Percentiles rank a stretch among this genome's conserved stretches.
phyloP scores from a whole-genome alignment of 805 yeast species.

The Schwanniomyces yamadae region DNA sequence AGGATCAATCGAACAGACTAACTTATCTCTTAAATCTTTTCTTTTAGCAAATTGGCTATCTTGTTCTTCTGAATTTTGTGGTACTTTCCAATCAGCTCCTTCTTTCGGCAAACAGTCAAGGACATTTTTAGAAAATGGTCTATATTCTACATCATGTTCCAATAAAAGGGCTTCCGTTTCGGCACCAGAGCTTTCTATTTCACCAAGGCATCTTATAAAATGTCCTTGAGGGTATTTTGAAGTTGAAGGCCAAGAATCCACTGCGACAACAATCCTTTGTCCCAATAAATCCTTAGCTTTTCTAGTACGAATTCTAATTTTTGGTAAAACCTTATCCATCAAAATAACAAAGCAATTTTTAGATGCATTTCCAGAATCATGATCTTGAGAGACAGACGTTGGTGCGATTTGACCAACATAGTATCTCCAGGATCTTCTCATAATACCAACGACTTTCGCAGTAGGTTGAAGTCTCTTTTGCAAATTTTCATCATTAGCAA shows the following conservation, averaged over 20 bases:
- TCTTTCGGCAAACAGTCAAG: slow-evolving; percentile 89
- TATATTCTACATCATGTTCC: slow-evolving; percentile 94
- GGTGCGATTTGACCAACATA: slow-evolving; percentile 93
- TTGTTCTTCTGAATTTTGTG: slow-evolving; percentile 53
- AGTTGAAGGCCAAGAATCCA: slow-evolving; percentile 87
- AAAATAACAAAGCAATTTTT: slow-evolving; percentile 80
- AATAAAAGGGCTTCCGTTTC: slow-evolving; percentile 92
- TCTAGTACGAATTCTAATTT: slow-evolving; percentile 82
- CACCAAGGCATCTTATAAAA: slow-evolving; percentile 86
- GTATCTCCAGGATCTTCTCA: slow-evolving; percentile 91
- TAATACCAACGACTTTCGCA: slow-evolving; percentile 83
- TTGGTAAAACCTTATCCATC: slow-evolving; percentile 88
- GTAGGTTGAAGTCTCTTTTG: slow-evolving; percentile 75
- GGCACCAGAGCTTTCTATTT: slow-evolving; percentile 86
- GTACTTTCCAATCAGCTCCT: slow-evolving; percentile 92
- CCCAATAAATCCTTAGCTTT: slow-evolving; percentile 81
- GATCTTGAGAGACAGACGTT: slow-evolving; percentile 58
- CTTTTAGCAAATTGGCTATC: slow-evolving; percentile 62
- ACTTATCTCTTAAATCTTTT: slow-evolving; percentile 80
- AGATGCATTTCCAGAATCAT: slow-evolving; percentile 59
- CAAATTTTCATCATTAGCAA: slow-evolving; percentile 37
- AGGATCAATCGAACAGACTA: slow-evolving; percentile 96
- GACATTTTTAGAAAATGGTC: slow-evolving; percentile 92
- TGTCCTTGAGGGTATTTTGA: slow-evolving; percentile 93
- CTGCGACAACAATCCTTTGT: slow-evolving; percentile 85